phyloP scores from a whole-genome alignment of 2,329 filamentous ascomycete species.

The Cytospora paraplurivora region DNA sequence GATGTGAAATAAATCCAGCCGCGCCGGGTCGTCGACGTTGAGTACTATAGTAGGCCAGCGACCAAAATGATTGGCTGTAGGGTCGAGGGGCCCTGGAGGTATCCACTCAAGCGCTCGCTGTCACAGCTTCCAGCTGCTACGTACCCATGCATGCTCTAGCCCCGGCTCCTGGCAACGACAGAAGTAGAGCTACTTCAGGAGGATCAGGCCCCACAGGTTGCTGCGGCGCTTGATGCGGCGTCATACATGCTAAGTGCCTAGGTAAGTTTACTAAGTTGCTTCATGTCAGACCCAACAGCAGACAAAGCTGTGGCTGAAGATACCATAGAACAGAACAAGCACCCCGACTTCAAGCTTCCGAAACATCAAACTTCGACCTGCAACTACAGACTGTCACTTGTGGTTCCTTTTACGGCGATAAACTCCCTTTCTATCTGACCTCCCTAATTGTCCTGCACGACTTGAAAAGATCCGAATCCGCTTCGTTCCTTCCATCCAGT shows the following conservation, averaged over 20 bases:
- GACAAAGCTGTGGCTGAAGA: slow-evolving; percentile 7
- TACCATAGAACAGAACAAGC: slow-evolving; percentile 10
- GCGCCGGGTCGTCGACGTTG: slow-evolving; percentile 9
- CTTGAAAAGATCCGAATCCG: background rate
- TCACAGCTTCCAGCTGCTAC: background rate
- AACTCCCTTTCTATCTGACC: background rate
- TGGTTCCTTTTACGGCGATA: background rate
- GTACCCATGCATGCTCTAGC: background rate
- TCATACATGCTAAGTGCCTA: slow-evolving; percentile 16
- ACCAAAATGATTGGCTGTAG: background rate
- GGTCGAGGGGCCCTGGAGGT: background rate
- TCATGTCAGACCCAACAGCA: slow-evolving; percentile 16
- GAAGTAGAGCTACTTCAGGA: slow-evolving; percentile 22
- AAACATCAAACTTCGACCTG: background rate
- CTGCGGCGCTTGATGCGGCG: slow-evolving; percentile 25
- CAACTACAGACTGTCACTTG: slow-evolving; percentile 1
- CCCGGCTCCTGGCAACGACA: too few relatives aligned
- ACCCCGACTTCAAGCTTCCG: too few relatives aligned
- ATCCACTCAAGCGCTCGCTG: background rate
- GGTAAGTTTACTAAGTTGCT: background rate
- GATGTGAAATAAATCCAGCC: slow-evolving; percentile 1
- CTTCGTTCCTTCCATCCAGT: background rate
- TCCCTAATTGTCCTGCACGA: background rate
- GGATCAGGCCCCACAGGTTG: slow-evolving; percentile 5
- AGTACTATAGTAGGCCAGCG: background rate